Percentiles rank a stretch among this genome's conserved stretches.
These are phyloP conservation scores for Solanum stenotomum DNA, from an alignment of 257 asterid genomes.

Conservation along the genomic window DNA sequence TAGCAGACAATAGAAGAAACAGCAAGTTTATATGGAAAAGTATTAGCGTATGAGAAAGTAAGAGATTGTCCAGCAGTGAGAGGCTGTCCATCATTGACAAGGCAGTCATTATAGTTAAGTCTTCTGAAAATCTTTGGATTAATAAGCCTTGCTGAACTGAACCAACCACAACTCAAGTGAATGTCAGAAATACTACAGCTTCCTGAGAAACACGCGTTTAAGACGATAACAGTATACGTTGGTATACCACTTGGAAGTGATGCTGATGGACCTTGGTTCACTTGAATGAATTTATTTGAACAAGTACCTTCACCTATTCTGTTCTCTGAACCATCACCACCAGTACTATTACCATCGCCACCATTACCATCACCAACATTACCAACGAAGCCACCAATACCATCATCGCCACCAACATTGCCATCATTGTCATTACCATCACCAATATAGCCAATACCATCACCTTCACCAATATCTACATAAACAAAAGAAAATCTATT, in stretches of 20 bases:
- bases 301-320: slow-evolving; percentile 25
- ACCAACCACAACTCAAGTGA: slow-evolving; percentile 74
- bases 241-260: slow-evolving; percentile 72
- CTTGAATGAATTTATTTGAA: slow-evolving; percentile 27
- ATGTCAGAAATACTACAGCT: slow-evolving; percentile 46
- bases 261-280: slow-evolving; percentile 32
- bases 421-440: background rate
- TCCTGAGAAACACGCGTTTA: slow-evolving; percentile 34
- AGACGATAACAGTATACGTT: slow-evolving; percentile 40
- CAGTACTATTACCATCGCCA: background rate
- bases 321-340: slow-evolving; percentile 10
- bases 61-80: slow-evolving; percentile 28
- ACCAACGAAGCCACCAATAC: background rate
- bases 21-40: slow-evolving; percentile 32
- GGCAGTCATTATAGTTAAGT: slow-evolving; percentile 41
- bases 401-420: background rate
- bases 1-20: slow-evolving; percentile 41
- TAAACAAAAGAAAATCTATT: background rate
- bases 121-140: slow-evolving; percentile 45
- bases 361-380: background rate
- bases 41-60: slow-evolving; percentile 59
- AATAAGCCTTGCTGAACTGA: slow-evolving; percentile 50
- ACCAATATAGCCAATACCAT: background rate
- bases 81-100: slow-evolving; percentile 52
- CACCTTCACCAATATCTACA: background rate